These are phyloP conservation scores for Oxyria digyna DNA, from an alignment of 148 eudicot genomes.

Conservation along the genomic window DNA sequence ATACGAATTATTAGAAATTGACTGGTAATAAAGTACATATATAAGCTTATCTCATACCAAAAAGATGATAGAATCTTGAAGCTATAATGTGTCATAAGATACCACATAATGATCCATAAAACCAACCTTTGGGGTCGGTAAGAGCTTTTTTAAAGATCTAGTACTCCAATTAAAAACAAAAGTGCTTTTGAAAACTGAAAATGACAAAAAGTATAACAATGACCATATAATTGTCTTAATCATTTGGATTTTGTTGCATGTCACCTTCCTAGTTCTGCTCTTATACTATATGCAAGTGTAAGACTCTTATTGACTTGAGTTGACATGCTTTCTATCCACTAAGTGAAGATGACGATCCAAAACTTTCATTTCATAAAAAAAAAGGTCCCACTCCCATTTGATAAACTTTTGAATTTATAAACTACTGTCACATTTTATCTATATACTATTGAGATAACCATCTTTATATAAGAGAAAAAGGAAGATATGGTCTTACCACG, in stretches of 20 bases:
- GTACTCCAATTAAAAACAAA: not conserved
- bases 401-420: not conserved
- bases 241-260: not conserved
- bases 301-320: constrained; percentile 4
- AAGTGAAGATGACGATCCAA: not conserved
- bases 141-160: not conserved
- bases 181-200: not conserved
- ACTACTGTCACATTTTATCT: not conserved
- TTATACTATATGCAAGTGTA: not conserved
- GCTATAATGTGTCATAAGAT: not conserved
- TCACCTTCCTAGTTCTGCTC: not conserved
- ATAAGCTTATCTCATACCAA: too few species aligned
- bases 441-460: not conserved
- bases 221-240: not conserved
- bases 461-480: not conserved
- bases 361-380: not conserved
- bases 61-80: too few species aligned
- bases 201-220: not conserved
- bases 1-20: too few species aligned
- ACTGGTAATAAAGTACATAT: too few species aligned
- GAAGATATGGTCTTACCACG: constrained; percentile 18
- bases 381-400: not conserved
- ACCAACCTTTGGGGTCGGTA: not conserved
- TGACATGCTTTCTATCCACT: constrained; percentile 4
- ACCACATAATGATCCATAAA: not conserved